Evolutionary conservation across 352 stramenopile genomes (phyloP), one percentile per base, ranked within the genome.

Genomic region (Lagenidium sp.): DNA sequence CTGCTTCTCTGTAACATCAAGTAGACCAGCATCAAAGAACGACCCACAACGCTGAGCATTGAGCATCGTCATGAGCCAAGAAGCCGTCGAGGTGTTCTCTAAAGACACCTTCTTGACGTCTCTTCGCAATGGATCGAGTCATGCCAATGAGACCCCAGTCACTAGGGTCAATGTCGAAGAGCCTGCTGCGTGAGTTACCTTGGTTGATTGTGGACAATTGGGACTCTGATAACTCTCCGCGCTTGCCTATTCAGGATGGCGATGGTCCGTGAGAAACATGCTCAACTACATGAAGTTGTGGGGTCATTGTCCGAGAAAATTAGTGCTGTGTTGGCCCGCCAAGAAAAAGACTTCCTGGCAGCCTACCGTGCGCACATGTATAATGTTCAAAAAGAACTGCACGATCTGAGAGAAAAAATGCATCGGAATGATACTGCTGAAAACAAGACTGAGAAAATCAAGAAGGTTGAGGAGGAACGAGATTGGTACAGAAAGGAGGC

Each of bases 301-400:
- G 77, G 65, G 6, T 90, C 77, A 2, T 57, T 94, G 5, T 94
- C 79, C 1, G 77, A 92, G 31, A n/a, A 77, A 68, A 93, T 96
- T 38, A 94, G 79, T 16, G 74, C 75, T 7, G 85, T 97, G 24
- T 61, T 97, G 2, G 80, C 81, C 8, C 70, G 91, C 36, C 89
- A 97, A 44, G 89, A 97, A 53, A 85, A 87, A 18, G 89, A 97
- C 41, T 97, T 97, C 40, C 54, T 97, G 8, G 82, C 83, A 13
- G 89, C 89, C 2, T 97, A 97, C 42, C 77, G 89, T n/a, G 83
- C 87, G 8, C 89, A 97, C 56, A 97, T 97, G 89, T 97, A 96
- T 65, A 97, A 86, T 26, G 88, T 97, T 7, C 89, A 97, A 55
- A 95, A 96, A 53, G 89, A 97, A 52, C 71, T 97, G 8, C 82